phyloP scores from a whole-genome alignment of 352 stramenopile species.

The Saprolegnia parasitica region DNA sequence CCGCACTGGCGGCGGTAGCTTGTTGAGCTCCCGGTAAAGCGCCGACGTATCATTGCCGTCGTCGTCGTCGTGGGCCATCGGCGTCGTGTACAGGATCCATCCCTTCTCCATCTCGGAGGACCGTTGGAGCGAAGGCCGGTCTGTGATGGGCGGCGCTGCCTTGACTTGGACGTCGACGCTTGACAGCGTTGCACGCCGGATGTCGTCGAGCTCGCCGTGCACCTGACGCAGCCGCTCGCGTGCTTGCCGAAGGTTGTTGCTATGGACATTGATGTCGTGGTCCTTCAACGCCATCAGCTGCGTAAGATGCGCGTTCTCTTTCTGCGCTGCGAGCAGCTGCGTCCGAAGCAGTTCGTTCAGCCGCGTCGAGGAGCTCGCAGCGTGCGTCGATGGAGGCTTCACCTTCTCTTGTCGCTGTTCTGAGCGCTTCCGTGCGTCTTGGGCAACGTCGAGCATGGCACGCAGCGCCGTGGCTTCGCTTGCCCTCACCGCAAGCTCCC shows the following conservation, averaged over 20 bases:
- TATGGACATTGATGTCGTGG: slow-evolving; percentile 4
- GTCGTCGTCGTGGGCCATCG: background rate
- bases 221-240: slow-evolving; percentile 4
- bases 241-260: background rate
- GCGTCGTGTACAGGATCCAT: background rate
- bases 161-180: background rate
- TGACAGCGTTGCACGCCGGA: background rate
- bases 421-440: background rate
- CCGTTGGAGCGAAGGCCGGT: background rate
- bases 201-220: background rate
- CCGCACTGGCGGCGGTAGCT: background rate
- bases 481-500: background rate
- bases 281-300: slow-evolving; percentile 3
- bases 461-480: background rate
- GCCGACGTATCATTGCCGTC: background rate
- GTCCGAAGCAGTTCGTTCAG: background rate
- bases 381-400: background rate
- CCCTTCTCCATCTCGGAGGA: background rate
- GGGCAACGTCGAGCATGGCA: background rate
- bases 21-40: slow-evolving; percentile 1
- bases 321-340: background rate
- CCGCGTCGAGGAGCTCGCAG: background rate
- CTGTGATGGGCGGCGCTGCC: background rate
- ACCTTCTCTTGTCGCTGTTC: background rate
- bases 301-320: background rate